Base-by-base conservation (phyloP, 139 green algal genomes). In the Pleodorina starrii region DNA sequence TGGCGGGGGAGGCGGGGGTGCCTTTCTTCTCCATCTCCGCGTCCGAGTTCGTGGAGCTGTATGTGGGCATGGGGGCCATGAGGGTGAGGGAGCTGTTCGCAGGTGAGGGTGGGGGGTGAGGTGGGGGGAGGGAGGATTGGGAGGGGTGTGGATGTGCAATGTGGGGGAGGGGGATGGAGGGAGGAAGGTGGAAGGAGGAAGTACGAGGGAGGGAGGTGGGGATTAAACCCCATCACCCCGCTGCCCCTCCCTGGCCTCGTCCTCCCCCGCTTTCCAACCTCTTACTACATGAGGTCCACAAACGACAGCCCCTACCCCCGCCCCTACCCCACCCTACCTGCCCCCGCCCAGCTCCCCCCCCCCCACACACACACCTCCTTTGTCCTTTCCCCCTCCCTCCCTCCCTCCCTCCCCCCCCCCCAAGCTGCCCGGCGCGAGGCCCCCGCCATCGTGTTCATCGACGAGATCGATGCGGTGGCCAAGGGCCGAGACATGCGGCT, bases 381-480 rank as follows among this genome's bases (percentile, higher is more conserved):
- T 72, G 32, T 66, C 7, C 29, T 12, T 25, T 66, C 54, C 54
- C 54, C 25, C 25, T 12, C 54, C 54, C 54, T 12, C 54, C 7
- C 54, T 60, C 54, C 54, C 42, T 57, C 12, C 72, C 72, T 54
- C 48, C n/a, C 29, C 35, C 51, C 29, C 48, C 1, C 14, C 36
- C 32, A 48, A 75, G 79, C 79, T 29, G 79, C 79, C 14, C 85
- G 95, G 40, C 97, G 97, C 79, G 94, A 97, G 82, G 95, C 96
- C 21, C 97, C 97, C 2, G 73, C 94, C n/a, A 98, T 99, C 63
- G 95, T 99, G 21, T 99, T 99, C 91, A 98, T 99, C 84, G 97
- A 99, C 74, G 97, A 98, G 92, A 98, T 99, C 71, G 96, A 98
- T 60, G 96, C 96, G 38, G 94, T 98, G 80, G 95, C 90, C 48